Base-by-base conservation (phyloP, 2,329 filamentous ascomycete species). In the Phoma herbarum region DNA sequence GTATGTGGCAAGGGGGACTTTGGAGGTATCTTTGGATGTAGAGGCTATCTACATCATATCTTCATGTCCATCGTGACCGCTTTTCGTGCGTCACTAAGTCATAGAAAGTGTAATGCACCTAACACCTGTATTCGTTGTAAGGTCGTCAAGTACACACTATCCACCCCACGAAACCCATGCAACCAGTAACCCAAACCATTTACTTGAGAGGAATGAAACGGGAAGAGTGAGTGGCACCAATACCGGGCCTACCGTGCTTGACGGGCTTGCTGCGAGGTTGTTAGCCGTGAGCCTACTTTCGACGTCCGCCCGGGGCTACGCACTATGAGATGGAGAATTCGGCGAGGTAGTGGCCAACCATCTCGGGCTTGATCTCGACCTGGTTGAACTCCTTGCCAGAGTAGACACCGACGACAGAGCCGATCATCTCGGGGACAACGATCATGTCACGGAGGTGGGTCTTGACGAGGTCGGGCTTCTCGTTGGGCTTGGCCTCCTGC, bases 191-290 rank as follows among this genome's bases (percentile, higher is more conserved):
- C 73, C 73, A 75, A 61, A 74, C 69, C 70, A 71, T 75, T 79
- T 97, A 98, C 88, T 99, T 99, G 83, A 99, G 91, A 83, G 95
- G 95, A 88, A 99, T 99, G 91, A 99, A 99, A 90, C 95, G 93
- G 84, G 95, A 99, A 86, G 94, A 98, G 91, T 99, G 93, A 77
- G 95, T 99, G 79, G 95, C 95, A 96, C 95, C 95, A 80, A 99
- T 99, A 98, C 95, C 95, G 80, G 95, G 95, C 84, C 95, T 88
- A 89, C 95, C 95, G 91, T 99, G 95, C 92, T 98, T 99, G 90
- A 99, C 95, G 79, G 95, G 95, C 86, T 93, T 93, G 92, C 93
- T 96, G 77, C 79, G 61, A 39, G 48, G 66, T 57, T 70, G 75
- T 83, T 91, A 73, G 71, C 62, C 20, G 33, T 53, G 22, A 22